phyloP scores from a whole-genome alignment of 2,329 filamentous ascomycete species.

The Hypoxylon sp. region DNA sequence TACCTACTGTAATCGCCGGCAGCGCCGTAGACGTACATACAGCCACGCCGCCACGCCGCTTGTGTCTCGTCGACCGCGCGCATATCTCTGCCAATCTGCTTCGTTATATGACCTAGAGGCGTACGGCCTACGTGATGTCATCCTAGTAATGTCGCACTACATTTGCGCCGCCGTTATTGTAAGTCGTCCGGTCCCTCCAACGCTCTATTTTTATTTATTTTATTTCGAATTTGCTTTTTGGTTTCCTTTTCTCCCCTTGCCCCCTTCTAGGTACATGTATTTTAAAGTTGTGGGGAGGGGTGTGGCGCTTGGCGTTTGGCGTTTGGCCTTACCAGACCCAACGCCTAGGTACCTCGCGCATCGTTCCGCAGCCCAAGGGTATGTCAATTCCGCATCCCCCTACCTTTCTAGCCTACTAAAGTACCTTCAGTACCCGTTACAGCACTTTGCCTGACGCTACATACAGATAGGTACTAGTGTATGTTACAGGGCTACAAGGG shows the following conservation, averaged over 20 bases:
- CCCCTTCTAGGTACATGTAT: conserved; percentile 32
- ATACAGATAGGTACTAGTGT: too few relatives aligned
- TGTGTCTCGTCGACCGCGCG: conserved; percentile 1
- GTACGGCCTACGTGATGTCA: conserved; percentile 22
- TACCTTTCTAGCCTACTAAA: not conserved
- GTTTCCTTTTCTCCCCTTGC: conserved; percentile 3
- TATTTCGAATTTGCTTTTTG: conserved; percentile 7
- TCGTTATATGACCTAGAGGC: conserved; percentile 15
- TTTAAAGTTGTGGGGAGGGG: conserved; percentile 35
- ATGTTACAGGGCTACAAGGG: conserved; percentile 9
- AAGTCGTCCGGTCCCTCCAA: conserved; percentile 1
- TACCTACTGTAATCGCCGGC: conserved; percentile 13
- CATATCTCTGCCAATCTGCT: conserved; percentile 15
- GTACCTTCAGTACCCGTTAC: not conserved
- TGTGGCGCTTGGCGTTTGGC: conserved; percentile 8
- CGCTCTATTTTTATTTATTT: conserved; percentile 9
- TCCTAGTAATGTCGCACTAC: conserved; percentile 26
- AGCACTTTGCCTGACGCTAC: not conserved
- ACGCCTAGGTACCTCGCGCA: not conserved
- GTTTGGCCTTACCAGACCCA: not conserved
- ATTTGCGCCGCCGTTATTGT: conserved; percentile 4
- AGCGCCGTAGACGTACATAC: conserved; percentile 35
- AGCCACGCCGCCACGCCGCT: conserved; percentile 14
- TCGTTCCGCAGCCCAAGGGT: conserved; percentile 9
- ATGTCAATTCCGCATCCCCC: conserved; percentile 5